These are phyloP conservation scores for Geotrichum restrictum DNA, from an alignment of 1,139 yeast species.

Conservation along the genomic window DNA sequence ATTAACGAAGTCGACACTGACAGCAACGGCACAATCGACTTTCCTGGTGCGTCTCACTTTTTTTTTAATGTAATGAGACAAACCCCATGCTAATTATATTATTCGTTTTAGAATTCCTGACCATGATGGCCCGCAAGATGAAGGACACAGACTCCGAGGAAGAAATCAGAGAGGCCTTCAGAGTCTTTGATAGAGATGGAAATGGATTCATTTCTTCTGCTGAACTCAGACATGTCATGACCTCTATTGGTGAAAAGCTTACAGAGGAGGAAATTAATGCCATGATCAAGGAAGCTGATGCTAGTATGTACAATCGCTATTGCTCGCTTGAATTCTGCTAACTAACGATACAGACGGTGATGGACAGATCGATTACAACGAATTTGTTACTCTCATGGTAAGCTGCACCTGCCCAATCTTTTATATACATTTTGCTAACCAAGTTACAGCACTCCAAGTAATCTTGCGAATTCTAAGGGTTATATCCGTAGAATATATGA, in stretches of 20 bases:
- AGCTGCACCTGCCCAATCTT: slow-evolving; percentile 2
- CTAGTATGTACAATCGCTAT: slow-evolving; percentile 21
- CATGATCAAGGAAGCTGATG: slow-evolving; percentile 93
- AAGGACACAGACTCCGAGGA: slow-evolving; percentile 96
- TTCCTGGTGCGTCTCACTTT: slow-evolving; percentile 32
- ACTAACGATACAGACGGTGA: slow-evolving; percentile 61
- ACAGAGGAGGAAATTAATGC: slow-evolving; percentile 95
- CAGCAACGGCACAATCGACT: slow-evolving; percentile 23
- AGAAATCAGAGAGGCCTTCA: slow-evolving; percentile 94
- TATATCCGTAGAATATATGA: slow-evolving; percentile 3
- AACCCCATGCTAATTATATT: too few relatives aligned
- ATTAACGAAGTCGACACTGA: slow-evolving; percentile 85
- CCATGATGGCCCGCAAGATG: slow-evolving; percentile 93
- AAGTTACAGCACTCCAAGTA: slow-evolving; percentile 18
- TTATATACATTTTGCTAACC: background rate
- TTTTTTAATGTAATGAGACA: background rate
- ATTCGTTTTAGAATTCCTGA: slow-evolving; percentile 46
- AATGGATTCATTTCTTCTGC: slow-evolving; percentile 96
- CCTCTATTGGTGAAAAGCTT: slow-evolving; percentile 93
- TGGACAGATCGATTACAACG: slow-evolving; percentile 94
- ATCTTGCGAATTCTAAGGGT: background rate
- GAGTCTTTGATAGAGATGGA: slow-evolving; percentile 81
- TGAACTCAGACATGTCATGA: slow-evolving; percentile 91
- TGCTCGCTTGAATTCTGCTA: background rate
- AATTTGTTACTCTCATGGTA: slow-evolving; percentile 60